Percentiles rank a stretch among this genome's conserved stretches.
phyloP scores from a whole-genome alignment of 495 filamentous ascomycete species.

The Cercophora sp. region DNA sequence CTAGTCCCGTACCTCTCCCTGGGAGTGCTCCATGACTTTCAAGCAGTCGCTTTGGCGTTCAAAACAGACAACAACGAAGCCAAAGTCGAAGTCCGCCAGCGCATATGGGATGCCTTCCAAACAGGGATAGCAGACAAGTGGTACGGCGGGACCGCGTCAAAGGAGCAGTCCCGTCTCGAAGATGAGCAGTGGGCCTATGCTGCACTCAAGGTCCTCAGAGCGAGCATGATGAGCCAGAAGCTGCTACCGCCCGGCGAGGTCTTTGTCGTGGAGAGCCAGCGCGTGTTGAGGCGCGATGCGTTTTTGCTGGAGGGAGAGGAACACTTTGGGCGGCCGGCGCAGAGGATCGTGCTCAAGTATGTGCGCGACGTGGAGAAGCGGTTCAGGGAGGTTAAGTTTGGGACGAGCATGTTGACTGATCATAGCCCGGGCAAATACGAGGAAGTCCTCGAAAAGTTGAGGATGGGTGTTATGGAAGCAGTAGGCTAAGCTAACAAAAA shows the following conservation, averaged over 20 bases:
- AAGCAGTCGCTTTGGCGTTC: slow-evolving; percentile 65
- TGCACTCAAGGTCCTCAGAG: slow-evolving; percentile 61
- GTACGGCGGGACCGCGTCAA: slow-evolving; percentile 32
- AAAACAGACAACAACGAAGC: slow-evolving; percentile 64
- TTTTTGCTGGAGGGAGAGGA: slow-evolving; percentile 39
- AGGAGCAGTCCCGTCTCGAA: slow-evolving; percentile 16
- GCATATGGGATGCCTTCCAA: slow-evolving; percentile 61
- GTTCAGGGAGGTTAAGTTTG: slow-evolving; percentile 70
- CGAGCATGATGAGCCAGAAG: slow-evolving; percentile 66
- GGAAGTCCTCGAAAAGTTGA: slow-evolving; percentile 41
- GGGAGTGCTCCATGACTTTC: slow-evolving; percentile 71
- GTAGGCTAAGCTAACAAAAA: neutral
- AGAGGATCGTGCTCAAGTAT: slow-evolving; percentile 61
- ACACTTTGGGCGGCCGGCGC: slow-evolving; percentile 57
- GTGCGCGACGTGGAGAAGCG: slow-evolving; percentile 60
- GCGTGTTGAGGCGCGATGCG: slow-evolving; percentile 56
- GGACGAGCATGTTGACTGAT: slow-evolving; percentile 68
- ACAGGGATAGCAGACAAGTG: slow-evolving; percentile 42
- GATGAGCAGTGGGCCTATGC: slow-evolving; percentile 70
- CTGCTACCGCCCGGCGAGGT: slow-evolving; percentile 74
- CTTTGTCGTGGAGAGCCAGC: slow-evolving; percentile 64
- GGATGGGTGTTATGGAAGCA: slow-evolving; percentile 27
- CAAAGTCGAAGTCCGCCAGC: slow-evolving; percentile 59
- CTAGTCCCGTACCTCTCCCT: slow-evolving; percentile 71
- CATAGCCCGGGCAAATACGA: slow-evolving; percentile 77